phyloP scores from a whole-genome alignment of 805 yeast genomes.

The Grigorovia humatica region DNA sequence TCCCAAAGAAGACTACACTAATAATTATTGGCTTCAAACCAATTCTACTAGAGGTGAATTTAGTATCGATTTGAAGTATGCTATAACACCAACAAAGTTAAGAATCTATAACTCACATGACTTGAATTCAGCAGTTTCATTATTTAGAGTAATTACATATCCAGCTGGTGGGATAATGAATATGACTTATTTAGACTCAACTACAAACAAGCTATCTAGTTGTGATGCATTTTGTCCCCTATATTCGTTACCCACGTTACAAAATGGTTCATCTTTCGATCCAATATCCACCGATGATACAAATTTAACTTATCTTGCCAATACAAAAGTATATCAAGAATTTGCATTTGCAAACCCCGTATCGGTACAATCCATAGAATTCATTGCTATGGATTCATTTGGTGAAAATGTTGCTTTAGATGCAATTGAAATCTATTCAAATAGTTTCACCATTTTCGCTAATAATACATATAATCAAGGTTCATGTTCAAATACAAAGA shows the following conservation, averaged over 20 bases:
- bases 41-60: slow-evolving; percentile 49
- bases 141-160: slow-evolving; percentile 62
- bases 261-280: not conserved
- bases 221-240: slow-evolving; percentile 93
- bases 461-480: slow-evolving; percentile 62
- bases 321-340: slow-evolving; percentile 46
- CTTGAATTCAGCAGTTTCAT: slow-evolving; percentile 36
- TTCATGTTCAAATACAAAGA: slow-evolving; percentile 35
- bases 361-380: slow-evolving; percentile 46
- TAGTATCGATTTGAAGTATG: slow-evolving; percentile 47
- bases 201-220: slow-evolving; percentile 39
- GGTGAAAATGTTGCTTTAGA: slow-evolving; percentile 60
- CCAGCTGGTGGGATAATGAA: slow-evolving; percentile 91
- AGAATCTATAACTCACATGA: slow-evolving; percentile 54
- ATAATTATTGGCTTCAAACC: slow-evolving; percentile 42
- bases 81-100: slow-evolving; percentile 56
- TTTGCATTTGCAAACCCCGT: slow-evolving; percentile 69
- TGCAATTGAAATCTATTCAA: slow-evolving; percentile 64
- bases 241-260: slow-evolving; percentile 31
- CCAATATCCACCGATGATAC: not conserved
- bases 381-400: slow-evolving; percentile 56
- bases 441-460: slow-evolving; percentile 52
- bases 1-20: slow-evolving; percentile 33
- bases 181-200: slow-evolving; percentile 72
- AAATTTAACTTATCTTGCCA: not conserved